These are phyloP conservation scores for Ceratobasidium sp. DNA, from an alignment of 1,284 basidiomycete species.

Conservation along the genomic window DNA sequence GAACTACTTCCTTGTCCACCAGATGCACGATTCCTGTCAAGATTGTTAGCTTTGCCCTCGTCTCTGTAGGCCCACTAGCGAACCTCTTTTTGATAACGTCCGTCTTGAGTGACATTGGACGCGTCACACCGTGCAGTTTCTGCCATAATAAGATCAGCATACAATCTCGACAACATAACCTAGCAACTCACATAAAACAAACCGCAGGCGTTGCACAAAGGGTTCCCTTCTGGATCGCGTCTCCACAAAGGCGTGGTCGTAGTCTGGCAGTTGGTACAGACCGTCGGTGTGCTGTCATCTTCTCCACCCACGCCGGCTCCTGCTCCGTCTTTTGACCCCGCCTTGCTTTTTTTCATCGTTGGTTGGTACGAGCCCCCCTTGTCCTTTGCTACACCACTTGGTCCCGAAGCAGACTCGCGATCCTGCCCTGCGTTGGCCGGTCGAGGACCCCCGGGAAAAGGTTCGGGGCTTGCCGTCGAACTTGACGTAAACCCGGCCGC, in stretches of 20 bases:
- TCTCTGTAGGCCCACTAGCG: conserved; percentile 44
- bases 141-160: conserved; percentile 51
- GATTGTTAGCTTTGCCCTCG: not conserved
- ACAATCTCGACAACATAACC: conserved; percentile 35
- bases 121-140: conserved; percentile 95
- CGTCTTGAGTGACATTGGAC: conserved; percentile 93
- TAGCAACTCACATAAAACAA: conserved; percentile 79
- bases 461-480: conserved; percentile 77
- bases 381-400: conserved; percentile 5
- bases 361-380: not conserved
- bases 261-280: conserved; percentile 94
- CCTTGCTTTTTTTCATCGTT: conserved; percentile 41
- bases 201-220: conserved; percentile 90
- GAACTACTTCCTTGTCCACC: conserved; percentile 11
- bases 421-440: not conserved
- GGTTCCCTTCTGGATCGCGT: conserved; percentile 93
- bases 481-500: conserved; percentile 59
- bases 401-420: conserved; percentile 17
- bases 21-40: conserved; percentile 26
- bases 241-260: conserved; percentile 96
- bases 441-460: conserved; percentile 71
- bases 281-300: conserved; percentile 75
- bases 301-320: conserved; percentile 54
- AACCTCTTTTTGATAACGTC: conserved; percentile 98
- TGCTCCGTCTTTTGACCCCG: conserved; percentile 43